Base-by-base conservation (phyloP, 2,329 filamentous ascomycete species). In the Huntiella bhutanensis region DNA sequence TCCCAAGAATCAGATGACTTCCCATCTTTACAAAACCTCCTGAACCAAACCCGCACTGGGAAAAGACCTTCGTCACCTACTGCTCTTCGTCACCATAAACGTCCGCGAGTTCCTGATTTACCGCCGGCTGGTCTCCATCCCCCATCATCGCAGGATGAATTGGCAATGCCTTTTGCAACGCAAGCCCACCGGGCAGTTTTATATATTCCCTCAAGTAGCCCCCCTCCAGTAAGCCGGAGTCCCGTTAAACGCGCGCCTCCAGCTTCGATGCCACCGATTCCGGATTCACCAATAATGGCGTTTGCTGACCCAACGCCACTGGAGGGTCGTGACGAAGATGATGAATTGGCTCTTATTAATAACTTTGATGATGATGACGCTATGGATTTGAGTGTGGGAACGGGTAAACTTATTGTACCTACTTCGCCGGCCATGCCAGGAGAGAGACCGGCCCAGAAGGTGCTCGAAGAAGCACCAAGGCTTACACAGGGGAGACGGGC, bases 321-420 rank as follows among this genome's bases (percentile, higher is more conserved):
- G 8, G 22, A 28, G 22, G 1, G 6, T 28, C 22, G 22, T 3
- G 8, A 28, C 2, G 22, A 28, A 6, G 7, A 28, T 28, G 22
- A 10, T 28, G 7, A 6, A 10, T 28, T 51, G 12, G 44, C 52
- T 3, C 49, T 54, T 11, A 34, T 53, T 22, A 49, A 53, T 17
- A 51, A 50, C 7, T 43, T 39, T 16, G 37, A 49, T 5, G 33
- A 49, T 11, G 13, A 38, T 5, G 44, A 17, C 15, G 13, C 32
- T 22, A 12, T 16, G 41, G 6, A 17, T 28, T 28, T 28, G 22
- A 28, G 22, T 28, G 2, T 28, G 8, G 33, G 41, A 6, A 12
- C 41, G 6, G 11, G 16, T 22, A 35, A 15, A 34, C 13, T 46
- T 32, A 35, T 43, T 4, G 42, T 49, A 4, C 34, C 39, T 39